A percentile compares a stretch with the other conserved stretches of the same genome.
phyloP scores from a whole-genome alignment of 2,329 filamentous ascomycete species.

The Trichoderma oligosporum region DNA sequence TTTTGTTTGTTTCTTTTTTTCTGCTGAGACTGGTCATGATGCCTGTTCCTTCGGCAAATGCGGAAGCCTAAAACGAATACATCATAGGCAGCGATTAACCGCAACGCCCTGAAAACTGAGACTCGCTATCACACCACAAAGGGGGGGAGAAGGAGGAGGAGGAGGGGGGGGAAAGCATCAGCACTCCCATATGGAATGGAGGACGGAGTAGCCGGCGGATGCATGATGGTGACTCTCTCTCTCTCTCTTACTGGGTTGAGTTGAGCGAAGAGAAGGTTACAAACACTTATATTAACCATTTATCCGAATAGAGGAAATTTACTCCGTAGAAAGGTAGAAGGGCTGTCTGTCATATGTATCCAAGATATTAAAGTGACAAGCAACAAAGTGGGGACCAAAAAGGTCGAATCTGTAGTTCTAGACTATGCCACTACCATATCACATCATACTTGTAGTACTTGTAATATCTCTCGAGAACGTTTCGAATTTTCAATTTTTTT shows the following conservation, averaged over 20 bases:
- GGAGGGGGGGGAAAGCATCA: too few species aligned
- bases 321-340: neutral
- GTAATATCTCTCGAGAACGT: neutral
- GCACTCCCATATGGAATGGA: neutral
- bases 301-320: too few species aligned
- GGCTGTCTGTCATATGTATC: neutral
- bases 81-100: too few species aligned
- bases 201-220: neutral
- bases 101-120: too few species aligned
- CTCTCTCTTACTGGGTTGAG: neutral
- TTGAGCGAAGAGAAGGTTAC: neutral
- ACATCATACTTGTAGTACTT: too few species aligned
- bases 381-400: neutral
- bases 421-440: neutral
- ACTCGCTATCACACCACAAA: too few species aligned
- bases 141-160: too few species aligned
- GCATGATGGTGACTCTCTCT: slow-evolving; percentile 4
- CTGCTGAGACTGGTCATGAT: neutral
- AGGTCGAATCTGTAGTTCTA: neutral
- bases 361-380: neutral
- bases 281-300: neutral
- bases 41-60: neutral
- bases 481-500: neutral
- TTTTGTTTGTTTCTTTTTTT: neutral
- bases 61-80: neutral